Percentiles rank a stretch among this genome's conserved stretches.
Evolutionary conservation across 208 protist genomes (phyloP).

Genomic region (Leishmania tarentolae): DNA sequence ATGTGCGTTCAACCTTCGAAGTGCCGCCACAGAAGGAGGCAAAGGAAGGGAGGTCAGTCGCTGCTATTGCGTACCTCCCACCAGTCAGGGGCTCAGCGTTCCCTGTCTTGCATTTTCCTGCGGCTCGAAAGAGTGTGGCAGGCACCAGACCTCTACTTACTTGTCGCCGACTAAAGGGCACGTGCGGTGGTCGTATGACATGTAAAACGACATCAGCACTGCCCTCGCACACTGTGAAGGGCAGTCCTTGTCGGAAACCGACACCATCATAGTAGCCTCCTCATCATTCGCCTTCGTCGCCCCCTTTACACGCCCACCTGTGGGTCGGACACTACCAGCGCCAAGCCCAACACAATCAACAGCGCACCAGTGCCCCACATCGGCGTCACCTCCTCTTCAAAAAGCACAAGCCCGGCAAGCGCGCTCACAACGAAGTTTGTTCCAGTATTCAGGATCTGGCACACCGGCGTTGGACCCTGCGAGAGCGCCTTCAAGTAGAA

Average conservation of each 20-base stretch:
- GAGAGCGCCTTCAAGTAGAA: constrained; percentile 84
- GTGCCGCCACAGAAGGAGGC: not conserved
- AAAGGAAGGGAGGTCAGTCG: not conserved
- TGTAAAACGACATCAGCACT: not conserved
- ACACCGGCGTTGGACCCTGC: constrained; percentile 81
- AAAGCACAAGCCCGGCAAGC: constrained; percentile 69
- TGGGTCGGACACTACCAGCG: constrained; percentile 71
- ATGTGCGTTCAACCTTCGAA: not conserved
- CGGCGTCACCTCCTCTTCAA: constrained; percentile 69
- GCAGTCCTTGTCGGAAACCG: too few species aligned
- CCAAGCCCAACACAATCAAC: constrained; percentile 66
- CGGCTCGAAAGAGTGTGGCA: not conserved
- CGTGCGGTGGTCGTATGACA: not conserved
- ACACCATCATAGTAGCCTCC: not conserved
- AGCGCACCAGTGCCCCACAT: constrained; percentile 69
- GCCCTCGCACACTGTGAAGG: not conserved
- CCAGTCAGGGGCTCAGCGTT: not conserved
- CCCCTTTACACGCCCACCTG: constrained; percentile 20
- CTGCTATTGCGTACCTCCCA: not conserved
- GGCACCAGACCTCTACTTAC: not conserved
- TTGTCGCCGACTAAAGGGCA: not conserved
- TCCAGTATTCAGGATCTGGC: constrained; percentile 83
- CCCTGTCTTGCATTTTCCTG: not conserved
- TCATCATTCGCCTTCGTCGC: not conserved
- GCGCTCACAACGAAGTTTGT: constrained; percentile 85